Percentiles rank a stretch among this genome's conserved stretches.
These are phyloP conservation scores for Hyaloscypha bicolor DNA, from an alignment of 495 filamentous ascomycete species.

Conservation along the genomic window DNA sequence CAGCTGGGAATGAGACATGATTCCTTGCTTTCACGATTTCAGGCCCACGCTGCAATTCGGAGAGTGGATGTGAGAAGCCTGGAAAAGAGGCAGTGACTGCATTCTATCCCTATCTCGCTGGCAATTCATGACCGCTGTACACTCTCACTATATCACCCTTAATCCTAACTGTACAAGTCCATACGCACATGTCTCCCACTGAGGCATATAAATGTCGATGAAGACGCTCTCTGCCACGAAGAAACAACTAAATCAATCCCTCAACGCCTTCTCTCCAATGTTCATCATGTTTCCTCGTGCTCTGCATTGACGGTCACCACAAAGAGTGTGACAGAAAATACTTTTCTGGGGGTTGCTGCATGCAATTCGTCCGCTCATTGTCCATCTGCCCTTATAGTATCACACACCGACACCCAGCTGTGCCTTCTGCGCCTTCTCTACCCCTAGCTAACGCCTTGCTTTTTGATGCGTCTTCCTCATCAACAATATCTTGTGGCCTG, in stretches of 20 bases:
- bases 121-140: background rate
- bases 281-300: constrained; percentile 2
- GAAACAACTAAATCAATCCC: constrained; percentile 6
- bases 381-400: constrained; percentile 59
- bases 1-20: constrained; percentile 9
- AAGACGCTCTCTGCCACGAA: background rate
- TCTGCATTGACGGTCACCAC: background rate
- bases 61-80: background rate
- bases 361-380: constrained; percentile 2
- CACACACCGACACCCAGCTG: constrained; percentile 75
- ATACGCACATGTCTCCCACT: background rate
- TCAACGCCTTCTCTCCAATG: constrained; percentile 11
- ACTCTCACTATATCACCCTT: background rate
- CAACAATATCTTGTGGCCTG: constrained; percentile 82
- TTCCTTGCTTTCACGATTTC: background rate
- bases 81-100: constrained; percentile 28
- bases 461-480: constrained; percentile 82
- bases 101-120: constrained; percentile 33
- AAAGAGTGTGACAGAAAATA: background rate
- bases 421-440: constrained; percentile 61
- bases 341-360: background rate
- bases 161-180: constrained; percentile 12
- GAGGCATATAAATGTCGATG: background rate
- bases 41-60: background rate
- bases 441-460: constrained; percentile 66